Evolutionary conservation across 805 yeast genomes (phyloP).

Genomic region (Clavispora vitiphila): DNA sequence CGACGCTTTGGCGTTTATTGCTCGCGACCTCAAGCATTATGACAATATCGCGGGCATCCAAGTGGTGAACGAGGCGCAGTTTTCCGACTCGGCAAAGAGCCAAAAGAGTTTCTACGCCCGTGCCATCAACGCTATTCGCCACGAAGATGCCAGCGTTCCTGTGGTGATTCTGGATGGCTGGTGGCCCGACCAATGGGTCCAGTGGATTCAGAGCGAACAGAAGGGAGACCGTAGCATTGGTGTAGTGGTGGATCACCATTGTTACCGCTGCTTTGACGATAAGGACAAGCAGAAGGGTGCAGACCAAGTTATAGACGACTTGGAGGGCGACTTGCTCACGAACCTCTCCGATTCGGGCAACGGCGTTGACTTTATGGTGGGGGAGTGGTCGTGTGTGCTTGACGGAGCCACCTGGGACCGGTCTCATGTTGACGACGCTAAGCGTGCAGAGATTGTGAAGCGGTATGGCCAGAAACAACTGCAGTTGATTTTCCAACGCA

Average conservation of each 20-base stretch:
- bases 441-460: conserved; percentile 51
- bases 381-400: conserved; percentile 87
- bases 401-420: conserved; percentile 73
- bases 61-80: conserved; percentile 79
- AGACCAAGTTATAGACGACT: conserved; percentile 53
- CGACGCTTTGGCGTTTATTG: conserved; percentile 53
- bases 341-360: conserved; percentile 39
- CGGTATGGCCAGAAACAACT: conserved; percentile 59
- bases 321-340: conserved; percentile 46
- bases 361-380: conserved; percentile 70
- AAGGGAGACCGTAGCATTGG: conserved; percentile 41
- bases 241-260: conserved; percentile 76
- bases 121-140: conserved; percentile 59
- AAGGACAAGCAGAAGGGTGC: conserved; percentile 64
- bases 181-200: conserved; percentile 78
- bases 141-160: conserved; percentile 54
- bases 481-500: conserved; percentile 41
- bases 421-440: conserved; percentile 24
- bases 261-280: conserved; percentile 81
- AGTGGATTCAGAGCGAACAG: conserved; percentile 50
- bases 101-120: conserved; percentile 60
- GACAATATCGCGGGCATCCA: conserved; percentile 82
- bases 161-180: conserved; percentile 88
- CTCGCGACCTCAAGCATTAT: conserved; percentile 47
- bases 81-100: conserved; percentile 45